Conservation (phyloP, 768 basidiomycete species). For the Pleurotus tuoliensis region DNA sequence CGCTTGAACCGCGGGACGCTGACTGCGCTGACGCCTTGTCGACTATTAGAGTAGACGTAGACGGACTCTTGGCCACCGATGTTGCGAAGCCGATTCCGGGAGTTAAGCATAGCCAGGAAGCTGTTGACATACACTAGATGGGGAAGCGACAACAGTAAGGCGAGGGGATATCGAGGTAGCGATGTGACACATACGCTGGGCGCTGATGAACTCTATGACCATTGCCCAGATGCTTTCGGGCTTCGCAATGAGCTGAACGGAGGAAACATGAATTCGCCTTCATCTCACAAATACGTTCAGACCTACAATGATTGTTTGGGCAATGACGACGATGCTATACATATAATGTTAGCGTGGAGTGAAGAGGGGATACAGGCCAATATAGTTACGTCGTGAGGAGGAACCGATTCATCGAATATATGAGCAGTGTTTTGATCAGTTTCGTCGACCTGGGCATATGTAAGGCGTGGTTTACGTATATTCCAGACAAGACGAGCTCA, state of each 20-base stretch:
- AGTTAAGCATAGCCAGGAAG: slow-evolving; percentile 5
- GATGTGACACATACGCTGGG: background rate
- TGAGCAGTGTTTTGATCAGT: background rate
- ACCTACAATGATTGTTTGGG: slow-evolving; percentile 1
- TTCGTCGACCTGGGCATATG: background rate
- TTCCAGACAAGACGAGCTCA: background rate
- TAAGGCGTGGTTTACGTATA: background rate
- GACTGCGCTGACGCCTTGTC: background rate
- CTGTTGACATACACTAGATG: background rate
- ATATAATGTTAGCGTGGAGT: too few relatives aligned
- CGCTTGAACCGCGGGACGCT: background rate
- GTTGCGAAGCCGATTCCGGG: slow-evolving; percentile 2
- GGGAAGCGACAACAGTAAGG: background rate
- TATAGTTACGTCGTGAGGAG: background rate
- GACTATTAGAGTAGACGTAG: background rate
- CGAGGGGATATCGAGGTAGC: background rate
- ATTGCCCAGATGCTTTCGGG: slow-evolving; percentile 5
- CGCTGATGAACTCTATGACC: slow-evolving; percentile 7
- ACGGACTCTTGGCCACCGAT: background rate
- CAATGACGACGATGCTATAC: background rate
- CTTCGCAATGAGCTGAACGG: background rate
- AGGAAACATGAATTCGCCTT: too few relatives aligned
- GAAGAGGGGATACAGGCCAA: background rate
- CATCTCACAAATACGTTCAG: too few relatives aligned
- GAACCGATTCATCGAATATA: slow-evolving; percentile 5